Percentiles rank a stretch among this genome's conserved stretches.
Evolutionary conservation across 441 rosid species (phyloP).

Genomic region (Metrosideros polymorpha): DNA sequence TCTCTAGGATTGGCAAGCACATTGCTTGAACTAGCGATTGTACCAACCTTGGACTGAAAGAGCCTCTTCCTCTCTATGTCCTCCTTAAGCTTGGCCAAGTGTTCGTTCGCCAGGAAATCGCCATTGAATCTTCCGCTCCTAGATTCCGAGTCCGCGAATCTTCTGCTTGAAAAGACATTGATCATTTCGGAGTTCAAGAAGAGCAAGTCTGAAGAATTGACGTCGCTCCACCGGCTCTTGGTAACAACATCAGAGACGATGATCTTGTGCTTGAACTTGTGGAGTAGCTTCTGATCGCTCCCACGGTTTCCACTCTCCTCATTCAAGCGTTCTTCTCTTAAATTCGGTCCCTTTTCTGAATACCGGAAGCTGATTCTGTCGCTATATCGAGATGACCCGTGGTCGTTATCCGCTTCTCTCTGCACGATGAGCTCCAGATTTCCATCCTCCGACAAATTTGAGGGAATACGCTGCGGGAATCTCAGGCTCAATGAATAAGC

Average conservation of each 20-base stretch:
- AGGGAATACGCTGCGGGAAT: not conserved
- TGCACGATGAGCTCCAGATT: not conserved
- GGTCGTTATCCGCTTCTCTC: not conserved
- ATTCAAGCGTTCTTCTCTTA: not conserved
- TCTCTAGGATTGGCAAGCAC: slow-evolving; percentile 9
- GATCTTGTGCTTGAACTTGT: slow-evolving; percentile 5
- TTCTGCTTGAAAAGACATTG: not conserved
- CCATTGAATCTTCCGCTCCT: not conserved
- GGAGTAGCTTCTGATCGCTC: not conserved
- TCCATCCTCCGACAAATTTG: not conserved
- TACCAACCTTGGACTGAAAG: slow-evolving; percentile 28
- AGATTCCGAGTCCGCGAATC: not conserved
- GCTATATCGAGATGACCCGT: not conserved
- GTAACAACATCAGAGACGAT: not conserved
- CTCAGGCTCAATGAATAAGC: not conserved
- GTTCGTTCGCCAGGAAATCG: not conserved
- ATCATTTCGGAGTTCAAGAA: not conserved
- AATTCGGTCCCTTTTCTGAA: not conserved
- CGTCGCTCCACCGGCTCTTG: not conserved
- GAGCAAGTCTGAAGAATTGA: not conserved
- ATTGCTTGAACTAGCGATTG: not conserved
- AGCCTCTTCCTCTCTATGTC: slow-evolving; percentile 33
- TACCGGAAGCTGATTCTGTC: not conserved
- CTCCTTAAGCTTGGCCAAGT: not conserved
- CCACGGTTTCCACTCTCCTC: not conserved